Evolutionary conservation across 2,329 filamentous ascomycete species (phyloP), one percentile per base, ranked within the genome.

Genomic region (Aspergillus puulaauensis): DNA sequence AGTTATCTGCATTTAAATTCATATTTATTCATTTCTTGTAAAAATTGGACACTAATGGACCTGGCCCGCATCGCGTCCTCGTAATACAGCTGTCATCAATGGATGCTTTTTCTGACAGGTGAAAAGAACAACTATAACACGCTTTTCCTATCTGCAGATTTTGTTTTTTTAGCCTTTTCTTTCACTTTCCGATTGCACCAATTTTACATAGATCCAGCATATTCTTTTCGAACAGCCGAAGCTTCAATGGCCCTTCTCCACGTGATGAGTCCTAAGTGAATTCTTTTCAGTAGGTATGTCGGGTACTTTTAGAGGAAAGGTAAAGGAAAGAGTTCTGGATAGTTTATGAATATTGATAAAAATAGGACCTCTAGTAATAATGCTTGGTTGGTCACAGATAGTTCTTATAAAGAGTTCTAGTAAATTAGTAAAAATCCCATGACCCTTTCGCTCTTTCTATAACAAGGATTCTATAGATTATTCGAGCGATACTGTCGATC

Each of bases 11-110:
- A 40, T 61, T 33, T 45, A 52, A 54, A 59, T 51, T 50, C 57
- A 44, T 60, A 45, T 56, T 61, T 53, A 52, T 59, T 57, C 60
- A 57, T 56, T 62, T 58, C 59, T 60, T 52, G 64, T 59, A 53
- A 57, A 61, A 54, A 39, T 50, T 40, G 56, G 50, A 40, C 27
- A 35, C 27, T 39, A 31, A 45, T 62, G 52, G 50, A n/a, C 45
- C 15, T 54, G n/a, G 35, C 40, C 44, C 44, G 41, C 39, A 24
- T 51, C 52, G 19, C 39, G n/a, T 48, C 27, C 27, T 54, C 31
- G 31, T 60, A 52, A 31, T 46, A 24, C 35, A 33, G 37, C 48
- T 19, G 35, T 19, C 51, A 51, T 44, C 23, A 6, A 15, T 44
- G 45, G 44, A 48, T 55, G 37, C 17, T 21, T 15, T 35, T 54